Evolutionary conservation across 2,329 filamentous ascomycete species (phyloP).

Genomic region (Ophiostoma perfectum): DNA sequence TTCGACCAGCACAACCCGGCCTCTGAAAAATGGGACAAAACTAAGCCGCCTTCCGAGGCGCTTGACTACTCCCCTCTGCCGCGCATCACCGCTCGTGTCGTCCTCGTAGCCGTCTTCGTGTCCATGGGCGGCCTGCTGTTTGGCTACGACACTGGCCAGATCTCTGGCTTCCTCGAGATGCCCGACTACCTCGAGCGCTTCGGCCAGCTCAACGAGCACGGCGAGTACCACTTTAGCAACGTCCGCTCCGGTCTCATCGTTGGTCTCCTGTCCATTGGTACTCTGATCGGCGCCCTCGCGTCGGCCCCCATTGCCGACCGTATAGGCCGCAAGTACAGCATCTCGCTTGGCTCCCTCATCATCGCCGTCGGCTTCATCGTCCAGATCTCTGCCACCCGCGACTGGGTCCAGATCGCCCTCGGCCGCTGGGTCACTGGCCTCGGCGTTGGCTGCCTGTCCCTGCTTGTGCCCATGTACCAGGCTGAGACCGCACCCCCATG

Average conservation of each 20-base stretch:
- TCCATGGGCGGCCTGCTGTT: conserved; percentile 27
- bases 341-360: conserved; percentile 49
- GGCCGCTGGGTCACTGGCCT: conserved; percentile 63
- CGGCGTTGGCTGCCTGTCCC: conserved; percentile 61
- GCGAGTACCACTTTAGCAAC: conserved; percentile 37
- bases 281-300: conserved; percentile 48
- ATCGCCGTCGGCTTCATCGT: conserved; percentile 61
- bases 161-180: conserved; percentile 48
- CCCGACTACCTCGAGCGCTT: conserved; percentile 54
- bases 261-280: conserved; percentile 52
- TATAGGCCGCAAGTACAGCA: conserved; percentile 52
- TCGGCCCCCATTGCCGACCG: conserved; percentile 52
- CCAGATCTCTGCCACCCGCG: conserved; percentile 54
- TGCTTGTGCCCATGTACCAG: conserved; percentile 54
- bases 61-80: conserved; percentile 25
- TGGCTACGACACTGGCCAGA: conserved; percentile 59
- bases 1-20: conserved; percentile 24
- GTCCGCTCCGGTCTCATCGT: conserved; percentile 49
- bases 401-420: conserved; percentile 57
- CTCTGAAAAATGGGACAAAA: conserved; percentile 20
- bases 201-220: conserved; percentile 40
- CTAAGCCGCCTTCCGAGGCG: conserved; percentile 15
- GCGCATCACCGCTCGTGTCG: conserved; percentile 21
- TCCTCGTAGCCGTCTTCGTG: conserved; percentile 24
- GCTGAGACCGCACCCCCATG: conserved; percentile 57